Evolutionary conservation across 331 rosid species (phyloP), one percentile per base, ranked within the genome.

Genomic region (Rhamnella rubrinervis): DNA sequence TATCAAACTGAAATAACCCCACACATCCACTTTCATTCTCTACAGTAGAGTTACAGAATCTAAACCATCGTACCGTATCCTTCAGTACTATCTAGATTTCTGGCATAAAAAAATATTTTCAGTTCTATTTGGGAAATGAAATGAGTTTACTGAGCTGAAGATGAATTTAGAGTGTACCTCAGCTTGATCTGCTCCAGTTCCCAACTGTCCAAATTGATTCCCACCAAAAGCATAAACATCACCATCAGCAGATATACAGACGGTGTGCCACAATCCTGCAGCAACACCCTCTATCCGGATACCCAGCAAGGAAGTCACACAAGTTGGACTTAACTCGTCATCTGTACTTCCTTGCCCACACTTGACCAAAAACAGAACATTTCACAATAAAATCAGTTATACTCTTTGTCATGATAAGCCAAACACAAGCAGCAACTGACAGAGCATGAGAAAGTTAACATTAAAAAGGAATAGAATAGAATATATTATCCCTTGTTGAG

Each of bases 261-360:
- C 88, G 10, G 96, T 88, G 81, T 93, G 98, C 98, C 98, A 93
- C 72, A 93, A 84, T 68, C 98, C 98, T 39, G 96, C 95, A 19
- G 97, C 96, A 3, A 88, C 93, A 76, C 89, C 82, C 74, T 82
- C 88, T 64, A 90, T 88, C 68, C 10, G 88, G 71, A 90, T 86
- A 65, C 97, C 97, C 72, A 90, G 87, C 67, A 93, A 79, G 31
- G 97, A 88, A 74, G 97, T 82, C 47, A 93, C 95, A 62, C 89
- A 86, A 19, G 75, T 80, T 2, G 96, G 97, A 70, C 90, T 88
- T 58, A 90, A 73, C 68, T 93, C 98, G n/a, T 93, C 98, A 75
- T 90, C 95, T 13, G 97, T 88, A 81, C 90, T 82, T 72, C 96
- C 98, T 90, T 88, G 96, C 79, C 98, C 98, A 50, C 98, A 93